Conservation (phyloP, 164 flowering plant species). For the Euptelea pleiosperma region DNA sequence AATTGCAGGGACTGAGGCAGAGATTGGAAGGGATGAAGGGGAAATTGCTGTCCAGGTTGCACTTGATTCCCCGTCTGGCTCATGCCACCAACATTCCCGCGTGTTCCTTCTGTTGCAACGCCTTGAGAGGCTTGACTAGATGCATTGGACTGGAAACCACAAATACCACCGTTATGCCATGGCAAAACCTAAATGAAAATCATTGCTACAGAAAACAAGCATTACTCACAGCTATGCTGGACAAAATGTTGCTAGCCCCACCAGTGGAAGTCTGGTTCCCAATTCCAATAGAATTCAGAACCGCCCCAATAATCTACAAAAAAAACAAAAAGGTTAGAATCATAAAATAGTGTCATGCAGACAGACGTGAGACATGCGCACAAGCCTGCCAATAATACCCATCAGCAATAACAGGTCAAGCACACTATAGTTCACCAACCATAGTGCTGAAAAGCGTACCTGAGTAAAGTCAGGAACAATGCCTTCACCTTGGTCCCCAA, state of each 20-base stretch:
- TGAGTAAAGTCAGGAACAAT: conserved; percentile 62
- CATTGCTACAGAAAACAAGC: background rate
- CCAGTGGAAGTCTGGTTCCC: conserved; percentile 43
- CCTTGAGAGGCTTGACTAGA: conserved; percentile 45
- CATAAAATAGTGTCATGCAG: background rate
- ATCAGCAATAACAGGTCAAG: background rate
- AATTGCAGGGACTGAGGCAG: conserved; percentile 50
- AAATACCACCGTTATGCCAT: conserved; percentile 6
- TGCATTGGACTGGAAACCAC: conserved; percentile 33
- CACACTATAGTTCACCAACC: background rate
- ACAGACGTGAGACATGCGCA: too few relatives aligned
- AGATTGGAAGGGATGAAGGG: conserved; percentile 37
- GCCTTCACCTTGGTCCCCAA: conserved; percentile 84
- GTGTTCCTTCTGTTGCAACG: conserved; percentile 45
- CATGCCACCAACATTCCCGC: conserved; percentile 30
- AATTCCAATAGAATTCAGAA: conserved; percentile 77
- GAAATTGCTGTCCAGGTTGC: conserved; percentile 37
- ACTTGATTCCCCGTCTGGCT: conserved; percentile 48
- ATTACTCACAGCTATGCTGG: conserved; percentile 40
- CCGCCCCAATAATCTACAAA: conserved; percentile 84
- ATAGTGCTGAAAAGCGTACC: conserved; percentile 38
- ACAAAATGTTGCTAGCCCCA: conserved; percentile 30
- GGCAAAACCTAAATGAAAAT: background rate
- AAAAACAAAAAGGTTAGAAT: conserved; percentile 9
- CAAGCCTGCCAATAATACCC: too few relatives aligned